These are phyloP conservation scores for Drechslerella stenobrocha DNA, from an alignment of 2,329 filamentous ascomycete species.

Conservation along the genomic window DNA sequence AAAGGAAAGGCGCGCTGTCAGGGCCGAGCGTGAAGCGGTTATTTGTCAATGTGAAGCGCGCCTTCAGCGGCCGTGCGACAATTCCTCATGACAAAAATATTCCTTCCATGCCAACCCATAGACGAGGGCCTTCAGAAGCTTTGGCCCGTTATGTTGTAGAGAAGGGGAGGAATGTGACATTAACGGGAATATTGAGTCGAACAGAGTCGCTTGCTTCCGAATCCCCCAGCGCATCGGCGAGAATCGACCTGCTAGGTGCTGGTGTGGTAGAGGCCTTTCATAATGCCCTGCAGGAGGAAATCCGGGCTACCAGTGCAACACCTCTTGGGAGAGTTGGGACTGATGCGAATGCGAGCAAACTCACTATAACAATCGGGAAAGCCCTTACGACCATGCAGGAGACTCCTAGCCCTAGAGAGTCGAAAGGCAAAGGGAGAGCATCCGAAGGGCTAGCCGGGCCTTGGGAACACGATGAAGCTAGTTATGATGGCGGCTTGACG, in stretches of 20 bases:
- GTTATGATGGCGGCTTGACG: conserved; percentile 19
- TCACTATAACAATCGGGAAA: conserved; percentile 45
- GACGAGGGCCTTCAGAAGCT: conserved; percentile 40
- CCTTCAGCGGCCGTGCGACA: conserved; percentile 50
- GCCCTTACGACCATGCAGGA: conserved; percentile 48
- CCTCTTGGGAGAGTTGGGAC: conserved; percentile 21
- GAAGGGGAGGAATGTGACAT: conserved; percentile 55
- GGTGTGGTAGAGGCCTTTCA: conserved; percentile 78
- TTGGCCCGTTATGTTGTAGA: conserved; percentile 43
- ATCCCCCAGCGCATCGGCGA: conserved; percentile 60
- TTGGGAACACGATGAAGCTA: conserved; percentile 33
- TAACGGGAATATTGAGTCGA: conserved; percentile 58
- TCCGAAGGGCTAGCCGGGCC: conserved; percentile 8
- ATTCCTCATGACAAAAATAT: conserved; percentile 28
- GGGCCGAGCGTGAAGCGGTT: conserved; percentile 81
- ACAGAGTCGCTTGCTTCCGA: conserved; percentile 56
- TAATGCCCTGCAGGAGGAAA: conserved; percentile 70
- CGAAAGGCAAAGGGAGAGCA: conserved; percentile 20
- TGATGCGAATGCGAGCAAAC: conserved; percentile 37
- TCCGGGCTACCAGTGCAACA: conserved; percentile 20
- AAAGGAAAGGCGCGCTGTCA: conserved; percentile 63
- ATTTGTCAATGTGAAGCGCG: conserved; percentile 71
- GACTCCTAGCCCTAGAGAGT: conserved; percentile 30
- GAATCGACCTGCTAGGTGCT: conserved; percentile 81
- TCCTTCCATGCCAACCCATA: conserved; percentile 27